Percentiles rank a stretch among this genome's conserved stretches.
Conservation (phyloP, 2,329 filamentous ascomycete genomes). For the Fusarium sp. region DNA sequence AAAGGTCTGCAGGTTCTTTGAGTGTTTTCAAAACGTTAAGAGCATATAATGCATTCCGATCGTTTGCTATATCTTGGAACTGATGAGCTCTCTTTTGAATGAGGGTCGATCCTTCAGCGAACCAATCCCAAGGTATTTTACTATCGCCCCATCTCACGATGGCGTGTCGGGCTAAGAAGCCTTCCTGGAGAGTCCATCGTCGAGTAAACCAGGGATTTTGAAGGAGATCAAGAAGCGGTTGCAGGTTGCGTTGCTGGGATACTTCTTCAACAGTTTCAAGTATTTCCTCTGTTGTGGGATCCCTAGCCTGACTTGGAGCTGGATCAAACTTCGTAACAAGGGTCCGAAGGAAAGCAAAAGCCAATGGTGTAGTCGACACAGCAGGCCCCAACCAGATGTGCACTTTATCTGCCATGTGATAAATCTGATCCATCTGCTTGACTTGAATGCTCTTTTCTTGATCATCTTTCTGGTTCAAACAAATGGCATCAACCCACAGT, state of each 20-base stretch:
- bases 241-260: fast-evolving
- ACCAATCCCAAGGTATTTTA: fast-evolving
- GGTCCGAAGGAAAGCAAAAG: fast-evolving
- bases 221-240: fast-evolving
- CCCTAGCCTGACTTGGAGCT: fast-evolving
- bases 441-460: neutral
- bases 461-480: neutral
- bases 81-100: fast-evolving
- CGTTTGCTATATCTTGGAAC: fast-evolving
- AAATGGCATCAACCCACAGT: neutral
- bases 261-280: fast-evolving
- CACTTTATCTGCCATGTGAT: neutral
- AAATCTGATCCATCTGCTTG: neutral
- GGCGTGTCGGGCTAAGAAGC: neutral
- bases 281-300: fast-evolving
- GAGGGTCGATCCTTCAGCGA: neutral
- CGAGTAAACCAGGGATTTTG: fast-evolving
- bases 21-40: neutral
- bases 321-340: neutral
- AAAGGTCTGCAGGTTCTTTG: fast-evolving
- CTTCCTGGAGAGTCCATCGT: neutral
- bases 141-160: fast-evolving
- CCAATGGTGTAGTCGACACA: fast-evolving
- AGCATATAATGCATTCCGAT: fast-evolving
- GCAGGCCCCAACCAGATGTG: neutral